Base-by-base conservation (phyloP, 208 protist genomes). In the Trichomonas tenax region DNA sequence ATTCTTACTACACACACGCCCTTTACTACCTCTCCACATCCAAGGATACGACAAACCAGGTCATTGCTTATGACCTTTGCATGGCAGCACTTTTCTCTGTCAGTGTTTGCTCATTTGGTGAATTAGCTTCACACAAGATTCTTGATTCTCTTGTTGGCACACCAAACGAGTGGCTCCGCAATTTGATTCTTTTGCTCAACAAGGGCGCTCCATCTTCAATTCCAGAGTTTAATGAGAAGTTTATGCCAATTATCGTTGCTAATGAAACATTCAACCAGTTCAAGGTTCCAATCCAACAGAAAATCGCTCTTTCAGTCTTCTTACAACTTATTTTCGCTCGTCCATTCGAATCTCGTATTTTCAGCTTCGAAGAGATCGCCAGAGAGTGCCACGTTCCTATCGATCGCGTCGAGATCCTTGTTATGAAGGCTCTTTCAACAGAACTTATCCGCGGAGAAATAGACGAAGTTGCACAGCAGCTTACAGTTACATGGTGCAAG, bases 401-500 rank as follows among this genome's bases (percentile, higher is more conserved):
- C 9, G 44, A 93, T 36, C 86, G 44, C 14, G 86, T 93, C 6
- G 86, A 93, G 44, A 23, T 93, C 26, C 86, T 93, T 58, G 86
- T 93, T n/a, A 41, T 93, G 86, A 93, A 93, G 34, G 86, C 86
- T 6, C 44, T 93, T 4, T 93, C 86, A 34, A 26, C 86, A 58
- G 86, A 93, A 26, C 41, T 93, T 21, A 93, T 93, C 26, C 41
- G 44, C 41, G 86, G 86, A 34, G 34, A 34, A 48, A 93, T 93
- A 34, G 86, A 93, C 36, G 86, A 93, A 51, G 86, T 93, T 17
- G 86, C 44, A 0, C 44, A 93, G 44, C 44, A 93, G 26, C n/a
- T 93, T 38, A 40, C 36, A 34, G 86, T 93, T 34, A 93, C 86
- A 93, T 93, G 86, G 86, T 93, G 86, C 86, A 93, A 93, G 44